Base-by-base conservation (phyloP, 352 stramenopile genomes). In the Globisporangium paddicum region DNA sequence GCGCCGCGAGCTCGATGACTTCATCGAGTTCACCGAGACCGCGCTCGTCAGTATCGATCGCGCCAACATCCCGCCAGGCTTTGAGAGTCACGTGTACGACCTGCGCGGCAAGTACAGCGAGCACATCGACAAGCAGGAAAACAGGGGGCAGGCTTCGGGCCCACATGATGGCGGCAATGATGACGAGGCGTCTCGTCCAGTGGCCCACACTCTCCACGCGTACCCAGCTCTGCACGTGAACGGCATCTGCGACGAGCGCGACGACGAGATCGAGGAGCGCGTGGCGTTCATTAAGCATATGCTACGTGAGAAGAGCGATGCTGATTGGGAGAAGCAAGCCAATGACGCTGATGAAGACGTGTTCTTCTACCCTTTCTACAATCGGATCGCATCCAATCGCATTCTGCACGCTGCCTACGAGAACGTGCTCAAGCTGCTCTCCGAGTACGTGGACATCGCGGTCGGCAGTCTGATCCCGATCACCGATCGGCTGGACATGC, bases 351-450 rank as follows among this genome's bases (percentile, higher is more conserved):
- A 44, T 14, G 63, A 63, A 3, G 52, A 72, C 18, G 62, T 67
- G 3, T 84, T 80, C 60, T 91, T 88, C 57, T 91, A 91, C 50
- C 79, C 82, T 7, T 16, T 70, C 4, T 82, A 76, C 55, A 50
- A 47, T 38, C 1, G 50, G 30, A 26, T 18, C 10, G n/a, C 5
- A 18, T 34, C 28, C 42, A 63, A 52, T 58, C 55, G 26, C 60
- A 49, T 62, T 51, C 52, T 86, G n/a, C 82, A 89, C 64, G 57
- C 73, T 28, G 73, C 70, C 19, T 87, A 79, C 44, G 80, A 90
- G 64, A 66, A 74, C 48, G 64, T 86, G 38, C 55, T 93, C n/a
- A 71, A 81, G 55, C 40, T 89, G 30, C 46, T 93, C 34, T 80
- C 69, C 44, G 69, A 79, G 49, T 87, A 93, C 68, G 73, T 90